phyloP scores from a whole-genome alignment of 257 asterid species.

The Dorcoceras hygrometricum region DNA sequence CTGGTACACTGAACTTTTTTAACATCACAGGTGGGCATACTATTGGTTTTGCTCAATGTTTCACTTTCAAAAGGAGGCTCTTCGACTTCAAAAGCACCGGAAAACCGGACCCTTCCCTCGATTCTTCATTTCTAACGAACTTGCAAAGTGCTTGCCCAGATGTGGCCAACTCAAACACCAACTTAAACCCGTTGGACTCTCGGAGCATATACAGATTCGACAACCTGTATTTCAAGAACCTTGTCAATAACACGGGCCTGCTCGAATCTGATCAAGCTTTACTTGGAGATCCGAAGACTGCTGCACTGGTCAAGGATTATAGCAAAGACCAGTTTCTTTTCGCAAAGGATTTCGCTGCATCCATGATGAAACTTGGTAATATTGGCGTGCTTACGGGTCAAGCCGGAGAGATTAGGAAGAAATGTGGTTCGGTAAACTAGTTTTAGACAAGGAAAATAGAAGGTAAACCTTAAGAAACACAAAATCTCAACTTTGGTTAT shows the following conservation, averaged over 20 bases:
- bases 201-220: constrained; percentile 40
- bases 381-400: constrained; percentile 45
- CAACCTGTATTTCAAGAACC: constrained; percentile 52
- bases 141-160: constrained; percentile 26
- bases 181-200: constrained; percentile 47
- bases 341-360: constrained; percentile 51
- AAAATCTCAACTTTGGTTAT: background rate
- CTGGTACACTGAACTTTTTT: background rate
- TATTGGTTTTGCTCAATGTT: constrained; percentile 79
- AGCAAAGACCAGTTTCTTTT: constrained; percentile 44
- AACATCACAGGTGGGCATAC: constrained; percentile 60
- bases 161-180: constrained; percentile 23
- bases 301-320: constrained; percentile 49
- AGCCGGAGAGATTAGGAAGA: constrained; percentile 57
- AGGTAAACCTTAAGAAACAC: background rate
- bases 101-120: constrained; percentile 57
- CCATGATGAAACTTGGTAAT: constrained; percentile 66
- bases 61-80: constrained; percentile 63
- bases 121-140: background rate
- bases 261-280: constrained; percentile 82
- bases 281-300: constrained; percentile 43
- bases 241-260: constrained; percentile 49
- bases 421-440: constrained; percentile 52
- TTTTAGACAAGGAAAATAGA: background rate
- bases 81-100: constrained; percentile 61